phyloP scores from a whole-genome alignment of 2,329 filamentous ascomycete genomes.

The Lasiodiplodia sp. region DNA sequence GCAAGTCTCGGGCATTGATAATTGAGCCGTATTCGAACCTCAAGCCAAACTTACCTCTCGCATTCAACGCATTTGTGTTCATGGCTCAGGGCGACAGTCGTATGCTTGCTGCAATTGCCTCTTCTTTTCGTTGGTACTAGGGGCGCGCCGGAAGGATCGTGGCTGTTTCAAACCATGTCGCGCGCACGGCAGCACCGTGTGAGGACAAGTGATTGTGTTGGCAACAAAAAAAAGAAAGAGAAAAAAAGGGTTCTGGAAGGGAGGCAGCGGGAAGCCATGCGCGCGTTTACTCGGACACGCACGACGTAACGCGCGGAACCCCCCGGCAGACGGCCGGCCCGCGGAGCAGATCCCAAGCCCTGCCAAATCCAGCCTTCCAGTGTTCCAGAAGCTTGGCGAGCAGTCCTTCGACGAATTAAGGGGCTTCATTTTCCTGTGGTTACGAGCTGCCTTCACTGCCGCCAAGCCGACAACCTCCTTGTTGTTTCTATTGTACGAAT shows the following conservation, averaged over 20 bases:
- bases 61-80: constrained; percentile 10
- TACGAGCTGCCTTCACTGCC: not conserved
- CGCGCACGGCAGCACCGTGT: not conserved
- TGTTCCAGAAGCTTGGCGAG: constrained; percentile 16
- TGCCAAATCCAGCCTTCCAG: not conserved
- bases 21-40: not conserved
- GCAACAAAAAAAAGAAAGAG: not conserved
- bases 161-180: constrained; percentile 14
- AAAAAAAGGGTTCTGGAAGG: constrained; percentile 9
- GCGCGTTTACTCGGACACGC: constrained; percentile 6
- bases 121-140: not conserved
- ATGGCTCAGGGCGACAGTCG: constrained; percentile 21
- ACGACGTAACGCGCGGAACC: constrained; percentile 17
- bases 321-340: constrained; percentile 1
- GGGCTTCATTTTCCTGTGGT: not conserved
- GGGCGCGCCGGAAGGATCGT: constrained; percentile 8
- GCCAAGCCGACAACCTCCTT: constrained; percentile 2
- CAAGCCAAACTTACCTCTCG: constrained; percentile 2
- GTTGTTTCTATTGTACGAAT: not conserved
- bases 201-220: constrained; percentile 4
- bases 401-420: constrained; percentile 2
- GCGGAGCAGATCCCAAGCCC: constrained; percentile 1
- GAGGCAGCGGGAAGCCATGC: not conserved
- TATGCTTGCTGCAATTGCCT: not conserved
- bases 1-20: not conserved